These are phyloP conservation scores for Fusarium verticillioides DNA, from an alignment of 2,329 filamentous ascomycete species.

Conservation along the genomic window DNA sequence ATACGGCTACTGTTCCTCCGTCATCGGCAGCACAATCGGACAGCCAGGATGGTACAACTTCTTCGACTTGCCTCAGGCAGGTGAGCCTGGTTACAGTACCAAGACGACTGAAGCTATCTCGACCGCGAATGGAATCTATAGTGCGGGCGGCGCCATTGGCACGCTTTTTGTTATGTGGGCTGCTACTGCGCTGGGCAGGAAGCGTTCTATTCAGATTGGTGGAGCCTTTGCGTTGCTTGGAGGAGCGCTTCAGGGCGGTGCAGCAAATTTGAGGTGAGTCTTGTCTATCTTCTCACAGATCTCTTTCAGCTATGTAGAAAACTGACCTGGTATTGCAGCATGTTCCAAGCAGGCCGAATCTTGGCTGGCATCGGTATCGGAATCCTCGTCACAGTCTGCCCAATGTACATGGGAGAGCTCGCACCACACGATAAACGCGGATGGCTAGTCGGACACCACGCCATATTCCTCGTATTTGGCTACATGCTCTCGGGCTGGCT, in stretches of 20 bases:
- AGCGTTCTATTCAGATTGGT: conserved; percentile 58
- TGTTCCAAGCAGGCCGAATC: conserved; percentile 56
- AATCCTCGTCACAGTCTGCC: conserved; percentile 50
- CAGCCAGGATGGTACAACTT: conserved; percentile 63
- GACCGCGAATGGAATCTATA: conserved; percentile 60
- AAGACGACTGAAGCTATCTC: conserved; percentile 59
- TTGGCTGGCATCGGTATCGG: conserved; percentile 57
- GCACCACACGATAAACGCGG: conserved; percentile 56
- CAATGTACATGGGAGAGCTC: conserved; percentile 50
- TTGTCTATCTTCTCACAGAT: no score
- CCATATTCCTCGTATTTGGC: conserved; percentile 58
- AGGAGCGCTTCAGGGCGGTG: conserved; percentile 58
- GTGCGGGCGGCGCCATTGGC: conserved; percentile 59
- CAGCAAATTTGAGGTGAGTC: conserved; percentile 54
- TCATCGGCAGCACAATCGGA: conserved; percentile 62
- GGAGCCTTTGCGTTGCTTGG: conserved; percentile 56
- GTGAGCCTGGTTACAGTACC: conserved; percentile 56
- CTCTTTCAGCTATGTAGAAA: no score
- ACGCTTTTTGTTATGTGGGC: conserved; percentile 62
- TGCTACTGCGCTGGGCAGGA: conserved; percentile 53
- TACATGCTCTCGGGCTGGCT: conserved; percentile 54
- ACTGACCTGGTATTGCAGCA: conserved; percentile 8
- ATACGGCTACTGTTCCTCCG: conserved; percentile 61
- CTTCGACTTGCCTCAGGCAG: conserved; percentile 58
- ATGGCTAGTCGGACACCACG: conserved; percentile 60